Evolutionary conservation across 139 green algal species (phyloP), one percentile per base, ranked within the genome.

Genomic region (Mychonastes homosphaera): DNA sequence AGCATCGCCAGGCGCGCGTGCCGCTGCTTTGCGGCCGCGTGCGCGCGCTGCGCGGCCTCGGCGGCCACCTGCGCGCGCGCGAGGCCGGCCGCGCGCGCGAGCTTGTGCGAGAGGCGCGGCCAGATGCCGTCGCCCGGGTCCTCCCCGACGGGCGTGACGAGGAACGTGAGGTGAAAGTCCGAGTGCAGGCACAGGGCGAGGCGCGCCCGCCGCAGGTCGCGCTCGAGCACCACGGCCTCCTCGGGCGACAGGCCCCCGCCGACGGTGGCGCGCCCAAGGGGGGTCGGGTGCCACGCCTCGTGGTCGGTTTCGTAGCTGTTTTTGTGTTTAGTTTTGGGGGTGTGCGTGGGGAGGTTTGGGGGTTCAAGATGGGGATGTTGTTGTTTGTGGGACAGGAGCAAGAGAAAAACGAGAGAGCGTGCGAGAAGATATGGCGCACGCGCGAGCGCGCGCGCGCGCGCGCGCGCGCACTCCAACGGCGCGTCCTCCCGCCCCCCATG

Each of bases 151-250:
- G 82, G 84, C 12, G 85, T 88, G 41, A 91, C 72, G 26, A 95
- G 71, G 72, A 79, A 95, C 16, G 79, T 86, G 27, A 94, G 75
- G 73, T 95, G 87, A 43, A 95, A 76, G 64, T 95, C 87, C 5
- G 75, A 82, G 33, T 74, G 58, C 69, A 92, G 55, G 48, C 86
- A 76, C 56, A 92, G 75, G 1, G 46, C 55, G 53, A 77, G 28
- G 3, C 72, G 53, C 2, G 84, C 84, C 2, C 49, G 61, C 21
- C 63, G 60, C 38, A 95, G 63, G 61, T 95, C 87, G 1, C 65
- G 38, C 54, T 82, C 78, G 1, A 83, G 61, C n/a, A 49, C 16
- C 49, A 68, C 62, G n/a, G 80, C 84, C 1, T 81, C 64, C 54
- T 82, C 68, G 7, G 79, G 78, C 4, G 66, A n/a, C 65, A 92